Percentiles rank a stretch among this genome's conserved stretches.
Conservation (phyloP, 2,329 filamentous ascomycete species). For the Cercospora berteroae region DNA sequence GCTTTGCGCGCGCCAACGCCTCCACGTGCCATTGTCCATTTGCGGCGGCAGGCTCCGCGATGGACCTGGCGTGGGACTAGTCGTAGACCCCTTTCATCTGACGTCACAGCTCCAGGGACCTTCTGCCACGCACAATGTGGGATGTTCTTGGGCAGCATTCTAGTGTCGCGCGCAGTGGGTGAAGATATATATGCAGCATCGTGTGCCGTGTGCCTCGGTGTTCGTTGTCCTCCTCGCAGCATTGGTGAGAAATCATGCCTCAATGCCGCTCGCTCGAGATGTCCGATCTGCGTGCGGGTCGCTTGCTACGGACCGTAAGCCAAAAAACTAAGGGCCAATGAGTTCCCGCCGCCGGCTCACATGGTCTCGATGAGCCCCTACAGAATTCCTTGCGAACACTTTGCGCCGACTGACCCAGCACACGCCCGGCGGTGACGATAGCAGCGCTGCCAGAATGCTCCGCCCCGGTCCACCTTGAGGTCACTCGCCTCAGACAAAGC, state of each 20-base stretch:
- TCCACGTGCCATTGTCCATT: not conserved
- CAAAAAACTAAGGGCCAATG: not conserved
- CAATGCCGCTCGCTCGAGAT: not conserved
- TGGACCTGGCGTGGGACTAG: not conserved
- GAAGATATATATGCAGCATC: not conserved
- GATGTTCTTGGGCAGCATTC: not conserved
- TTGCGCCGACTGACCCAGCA: constrained; percentile 1
- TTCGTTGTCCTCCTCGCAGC: not conserved
- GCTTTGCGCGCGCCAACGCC: not conserved
- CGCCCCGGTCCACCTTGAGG: not conserved
- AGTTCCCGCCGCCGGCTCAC: not conserved
- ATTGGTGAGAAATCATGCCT: not conserved
- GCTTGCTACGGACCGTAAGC: not conserved
- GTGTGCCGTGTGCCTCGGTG: not conserved
- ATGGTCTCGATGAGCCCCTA: not conserved
- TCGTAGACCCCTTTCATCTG: not conserved
- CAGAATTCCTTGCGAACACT: constrained; percentile 5
- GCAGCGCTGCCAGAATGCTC: not conserved
- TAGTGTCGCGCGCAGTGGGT: not conserved
- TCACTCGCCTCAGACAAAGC: not conserved
- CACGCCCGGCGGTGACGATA: not conserved
- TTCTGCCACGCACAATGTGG: not conserved
- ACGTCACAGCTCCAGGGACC: not conserved
- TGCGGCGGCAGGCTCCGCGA: not conserved
- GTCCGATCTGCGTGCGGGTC: not conserved